Evolutionary conservation across 2,329 filamentous ascomycete species (phyloP).

Genomic region (Leptographium galeiforme): DNA sequence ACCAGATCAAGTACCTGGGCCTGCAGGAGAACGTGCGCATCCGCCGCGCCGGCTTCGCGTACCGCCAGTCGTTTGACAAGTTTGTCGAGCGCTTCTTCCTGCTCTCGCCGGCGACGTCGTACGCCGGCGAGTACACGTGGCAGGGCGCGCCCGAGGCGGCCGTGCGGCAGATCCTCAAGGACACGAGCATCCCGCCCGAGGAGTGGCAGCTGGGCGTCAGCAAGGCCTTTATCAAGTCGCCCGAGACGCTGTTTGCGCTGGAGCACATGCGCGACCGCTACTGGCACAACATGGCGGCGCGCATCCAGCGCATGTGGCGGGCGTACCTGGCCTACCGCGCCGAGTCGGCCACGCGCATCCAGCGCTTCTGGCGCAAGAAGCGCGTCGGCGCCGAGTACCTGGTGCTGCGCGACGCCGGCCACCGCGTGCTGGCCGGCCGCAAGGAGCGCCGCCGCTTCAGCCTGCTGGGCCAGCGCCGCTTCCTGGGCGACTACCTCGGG

Average conservation of each 20-base stretch:
- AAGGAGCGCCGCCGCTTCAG: slow-evolving; percentile 90
- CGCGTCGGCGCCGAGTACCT: slow-evolving; percentile 81
- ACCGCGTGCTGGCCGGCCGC: slow-evolving; percentile 64
- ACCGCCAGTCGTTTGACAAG: slow-evolving; percentile 93
- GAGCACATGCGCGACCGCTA: slow-evolving; percentile 97
- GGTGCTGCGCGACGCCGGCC: slow-evolving; percentile 76
- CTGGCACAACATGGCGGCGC: slow-evolving; percentile 98
- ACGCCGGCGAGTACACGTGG: slow-evolving; percentile 96
- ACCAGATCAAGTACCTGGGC: slow-evolving; percentile 98
- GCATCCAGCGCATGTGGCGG: slow-evolving; percentile 94
- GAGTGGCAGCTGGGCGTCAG: slow-evolving; percentile 96
- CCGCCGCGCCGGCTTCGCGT: slow-evolving; percentile 88
- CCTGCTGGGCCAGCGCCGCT: slow-evolving; percentile 79
- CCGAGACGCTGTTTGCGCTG: slow-evolving; percentile 88
- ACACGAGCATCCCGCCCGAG: slow-evolving; percentile 87
- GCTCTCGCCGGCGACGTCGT: slow-evolving; percentile 84
- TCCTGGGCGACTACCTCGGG: slow-evolving; percentile 89
- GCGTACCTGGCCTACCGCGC: slow-evolving; percentile 87
- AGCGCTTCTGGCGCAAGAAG: slow-evolving; percentile 90
- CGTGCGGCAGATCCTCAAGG: slow-evolving; percentile 84
- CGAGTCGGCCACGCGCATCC: slow-evolving; percentile 87
- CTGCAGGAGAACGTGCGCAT: slow-evolving; percentile 99
- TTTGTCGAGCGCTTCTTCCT: slow-evolving; percentile 97
- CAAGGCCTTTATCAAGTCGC: slow-evolving; percentile 96
- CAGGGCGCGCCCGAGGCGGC: slow-evolving; percentile 76